Evolutionary conservation across 169 alveolate species (phyloP).

Genomic region (Eimeria acervulina): DNA sequence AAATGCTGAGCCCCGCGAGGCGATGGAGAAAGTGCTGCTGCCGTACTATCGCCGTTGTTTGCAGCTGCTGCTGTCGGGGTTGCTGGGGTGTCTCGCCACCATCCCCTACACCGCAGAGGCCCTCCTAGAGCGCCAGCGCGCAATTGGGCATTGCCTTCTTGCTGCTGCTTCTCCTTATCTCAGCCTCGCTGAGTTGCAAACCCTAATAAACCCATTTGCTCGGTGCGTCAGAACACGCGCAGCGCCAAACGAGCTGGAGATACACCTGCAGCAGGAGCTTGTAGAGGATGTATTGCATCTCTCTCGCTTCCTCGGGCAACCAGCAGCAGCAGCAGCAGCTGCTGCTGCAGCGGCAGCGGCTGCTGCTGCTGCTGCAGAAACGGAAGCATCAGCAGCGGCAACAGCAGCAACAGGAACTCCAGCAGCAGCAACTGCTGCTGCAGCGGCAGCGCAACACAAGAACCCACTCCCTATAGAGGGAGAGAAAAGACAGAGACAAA

Average conservation of each 20-base stretch:
- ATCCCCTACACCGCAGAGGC: not conserved
- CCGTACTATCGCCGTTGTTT: constrained; percentile 73
- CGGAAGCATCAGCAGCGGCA: not conserved
- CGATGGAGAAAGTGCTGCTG: not conserved
- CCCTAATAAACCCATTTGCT: not conserved
- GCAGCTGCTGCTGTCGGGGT: constrained; percentile 27
- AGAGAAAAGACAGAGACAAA: not conserved
- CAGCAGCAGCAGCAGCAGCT: constrained; percentile 22
- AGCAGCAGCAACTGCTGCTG: not conserved
- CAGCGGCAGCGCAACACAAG: not conserved
- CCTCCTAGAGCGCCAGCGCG: not conserved
- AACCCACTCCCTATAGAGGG: not conserved
- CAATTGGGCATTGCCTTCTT: constrained; percentile 19
- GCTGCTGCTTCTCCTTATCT: constrained; percentile 20
- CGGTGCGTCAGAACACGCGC: constrained; percentile 11
- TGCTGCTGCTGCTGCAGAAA: not conserved
- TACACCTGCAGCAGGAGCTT: constrained; percentile 62
- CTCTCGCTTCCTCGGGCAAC: constrained; percentile 29
- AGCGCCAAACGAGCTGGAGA: constrained; percentile 26
- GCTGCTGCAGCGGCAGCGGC: not conserved
- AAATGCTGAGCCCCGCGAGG: not conserved
- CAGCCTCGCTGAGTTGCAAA: not conserved
- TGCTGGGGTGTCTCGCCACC: constrained; percentile 16
- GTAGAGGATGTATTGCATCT: constrained; percentile 47
- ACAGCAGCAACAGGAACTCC: not conserved